phyloP scores from a whole-genome alignment of 768 basidiomycete genomes.

The Tylopilus subfusipes region DNA sequence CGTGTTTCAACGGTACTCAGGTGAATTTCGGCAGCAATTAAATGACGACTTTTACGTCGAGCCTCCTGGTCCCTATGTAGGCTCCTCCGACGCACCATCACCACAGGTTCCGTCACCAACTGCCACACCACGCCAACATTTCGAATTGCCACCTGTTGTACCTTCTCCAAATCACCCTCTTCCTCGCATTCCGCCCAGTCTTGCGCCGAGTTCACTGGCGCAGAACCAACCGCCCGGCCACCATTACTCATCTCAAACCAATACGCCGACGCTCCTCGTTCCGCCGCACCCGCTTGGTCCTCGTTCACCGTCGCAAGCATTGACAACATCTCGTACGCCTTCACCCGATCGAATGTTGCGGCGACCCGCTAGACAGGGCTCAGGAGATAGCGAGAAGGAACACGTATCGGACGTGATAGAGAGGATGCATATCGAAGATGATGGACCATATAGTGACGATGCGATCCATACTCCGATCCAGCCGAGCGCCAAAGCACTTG shows the following conservation, averaged over 20 bases:
- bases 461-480: constrained; percentile 40
- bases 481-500: constrained; percentile 85
- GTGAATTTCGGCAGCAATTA: constrained; percentile 14
- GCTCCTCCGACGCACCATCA: constrained; percentile 33
- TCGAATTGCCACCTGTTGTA: constrained; percentile 30
- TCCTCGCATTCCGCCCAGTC: constrained; percentile 36
- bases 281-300: constrained; percentile 76
- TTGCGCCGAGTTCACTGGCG: constrained; percentile 14
- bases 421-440: constrained; percentile 27
- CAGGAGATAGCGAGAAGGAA: constrained; percentile 23
- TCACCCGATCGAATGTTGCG: constrained; percentile 50
- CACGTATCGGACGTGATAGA: constrained; percentile 27
- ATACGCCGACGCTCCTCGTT: constrained; percentile 42
- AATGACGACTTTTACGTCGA: constrained; percentile 26
- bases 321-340: constrained; percentile 59
- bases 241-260: constrained; percentile 26
- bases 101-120: constrained; percentile 24
- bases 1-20: constrained; percentile 18
- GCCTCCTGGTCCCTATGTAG: constrained; percentile 14
- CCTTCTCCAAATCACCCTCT: constrained; percentile 35
- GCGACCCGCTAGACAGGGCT: constrained; percentile 20
- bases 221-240: constrained; percentile 15
- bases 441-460: constrained; percentile 26
- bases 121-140: constrained; percentile 30
- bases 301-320: constrained; percentile 51